Percentiles rank a stretch among this genome's conserved stretches.
Evolutionary conservation across 108 stramenopile species (phyloP).

Genomic region (Parmales sp.): DNA sequence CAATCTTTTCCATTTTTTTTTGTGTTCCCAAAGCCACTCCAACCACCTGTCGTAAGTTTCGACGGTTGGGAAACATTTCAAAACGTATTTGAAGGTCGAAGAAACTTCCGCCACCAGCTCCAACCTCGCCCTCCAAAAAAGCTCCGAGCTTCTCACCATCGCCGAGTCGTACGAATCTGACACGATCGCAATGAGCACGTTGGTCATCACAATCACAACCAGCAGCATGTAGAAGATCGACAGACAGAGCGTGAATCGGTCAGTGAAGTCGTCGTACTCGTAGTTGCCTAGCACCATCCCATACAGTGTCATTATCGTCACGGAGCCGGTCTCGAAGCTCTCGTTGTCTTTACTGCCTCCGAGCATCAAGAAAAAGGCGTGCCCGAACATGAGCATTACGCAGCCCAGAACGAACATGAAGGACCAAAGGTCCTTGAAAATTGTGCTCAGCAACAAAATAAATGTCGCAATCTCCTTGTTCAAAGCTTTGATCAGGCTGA

Average conservation of each 20-base stretch:
- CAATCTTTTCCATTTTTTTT: neutral
- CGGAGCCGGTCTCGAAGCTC: neutral
- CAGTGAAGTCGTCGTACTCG: neutral
- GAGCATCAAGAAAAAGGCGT: neutral
- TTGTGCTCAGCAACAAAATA: neutral
- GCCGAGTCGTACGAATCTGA: neutral
- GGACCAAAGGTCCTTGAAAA: neutral
- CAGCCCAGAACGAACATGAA: neutral
- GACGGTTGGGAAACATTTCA: neutral
- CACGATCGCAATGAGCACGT: neutral
- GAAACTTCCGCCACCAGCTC: neutral
- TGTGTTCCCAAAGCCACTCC: neutral
- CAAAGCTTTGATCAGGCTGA: neutral
- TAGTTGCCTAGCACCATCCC: neutral
- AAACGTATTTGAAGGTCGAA: neutral
- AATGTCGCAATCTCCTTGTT: neutral
- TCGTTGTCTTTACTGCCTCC: neutral
- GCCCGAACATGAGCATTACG: constrained; percentile 1
- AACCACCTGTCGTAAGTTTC: neutral
- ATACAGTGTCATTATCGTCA: neutral
- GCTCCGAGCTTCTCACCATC: neutral
- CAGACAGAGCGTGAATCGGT: neutral
- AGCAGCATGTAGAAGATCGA: neutral
- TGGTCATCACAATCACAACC: neutral
- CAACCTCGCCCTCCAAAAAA: neutral